Evolutionary conservation across 1,284 basidiomycete genomes (phyloP), one percentile per base, ranked within the genome.

Genomic region (Trichosporon ovoides): DNA sequence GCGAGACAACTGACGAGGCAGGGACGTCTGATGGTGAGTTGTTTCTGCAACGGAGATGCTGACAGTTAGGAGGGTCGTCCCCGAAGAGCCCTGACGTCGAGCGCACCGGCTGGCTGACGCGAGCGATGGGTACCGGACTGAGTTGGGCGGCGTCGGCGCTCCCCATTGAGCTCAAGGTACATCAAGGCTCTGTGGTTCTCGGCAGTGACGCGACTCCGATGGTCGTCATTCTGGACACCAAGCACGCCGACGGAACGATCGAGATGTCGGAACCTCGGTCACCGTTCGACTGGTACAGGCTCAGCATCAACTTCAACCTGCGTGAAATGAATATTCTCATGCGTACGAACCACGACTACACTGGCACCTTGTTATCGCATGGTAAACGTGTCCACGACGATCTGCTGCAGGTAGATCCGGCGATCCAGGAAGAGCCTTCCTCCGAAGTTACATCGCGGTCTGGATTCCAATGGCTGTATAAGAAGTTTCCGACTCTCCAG

Each of bases 131-230:
- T 7, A n/a, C 16, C 6, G 66, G 68, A 1, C 61, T 76, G 16
- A 68, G 68, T 53, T 75, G 72, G 72, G 43, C 43, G 2, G 43
- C 24, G 4, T 46, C 43, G 7, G 76, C 91, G 13, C 77, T 95
- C 9, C 92, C 92, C 0, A 73, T 94, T 57, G 88, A 89, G 36
- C 80, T 95, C 52, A 82, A 85, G 58, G 80, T 87, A 14, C 79
- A 80, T 18, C 88, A 85, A 53, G 89, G 89, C 16, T 86, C 86
- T 12, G 83, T 96, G 46, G 83, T 88, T 11, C 82, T 87, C 35
- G 92, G 92, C 9, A 95, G 92, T 74, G 78, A 84, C 20, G 89
- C 91, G 0, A 93, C 90, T 0, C 87, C 88, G 0, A 87, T 81
- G 67, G 78, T 95, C 13, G 80, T 94, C 24, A 85, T 94, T 18